Base-by-base conservation (phyloP, 495 filamentous ascomycete species). In the Aspergillus sparsus region DNA sequence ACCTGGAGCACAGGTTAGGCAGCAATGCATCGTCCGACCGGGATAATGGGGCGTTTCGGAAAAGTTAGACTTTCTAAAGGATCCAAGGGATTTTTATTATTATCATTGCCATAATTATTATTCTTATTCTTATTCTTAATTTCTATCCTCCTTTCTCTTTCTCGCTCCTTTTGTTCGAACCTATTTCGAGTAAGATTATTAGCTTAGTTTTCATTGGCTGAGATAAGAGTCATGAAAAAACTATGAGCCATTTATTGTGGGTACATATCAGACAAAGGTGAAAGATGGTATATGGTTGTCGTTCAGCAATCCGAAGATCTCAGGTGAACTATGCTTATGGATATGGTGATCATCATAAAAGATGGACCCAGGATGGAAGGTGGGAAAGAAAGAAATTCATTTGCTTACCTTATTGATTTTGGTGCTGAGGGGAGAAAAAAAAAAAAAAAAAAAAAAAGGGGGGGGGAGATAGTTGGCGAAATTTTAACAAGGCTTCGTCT, bases 301-400 rank as follows among this genome's bases (percentile, higher is more conserved):
- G 74, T 78, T 77, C 76, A 80, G 57, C 53, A 66, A 70, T 74
- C 73, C 71, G 71, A 73, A 78, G 75, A 80, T 68, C 68, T 77
- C 76, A 78, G 76, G 68, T 80, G 77, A 80, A 80, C 77, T 80
- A 80, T 78, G 76, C 77, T 77, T 78, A 68, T 64, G 60, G 67
- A 66, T 70, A 70, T 68, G 69, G 71, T 75, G 71, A 66, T 80
- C 77, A 80, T 80, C 77, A 80, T 72, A 47, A 62, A 63, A 46
- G 49, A 60, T 16, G 21, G 55, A 54, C 47, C 53, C 42, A 36
- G 18, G 21, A 27, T 44, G n/a, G 33, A 31, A 56, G 52, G 41
- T 34, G 15, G 45, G 31, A 47, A 33, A 18, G 31, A 46, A 18
- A 31, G 37, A 42, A 37, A 31, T 27, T 57, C n/a, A 6, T 50